Evolutionary conservation across 805 yeast species (phyloP), one percentile per base, ranked within the genome.

Genomic region (Lipomyces yamadae): DNA sequence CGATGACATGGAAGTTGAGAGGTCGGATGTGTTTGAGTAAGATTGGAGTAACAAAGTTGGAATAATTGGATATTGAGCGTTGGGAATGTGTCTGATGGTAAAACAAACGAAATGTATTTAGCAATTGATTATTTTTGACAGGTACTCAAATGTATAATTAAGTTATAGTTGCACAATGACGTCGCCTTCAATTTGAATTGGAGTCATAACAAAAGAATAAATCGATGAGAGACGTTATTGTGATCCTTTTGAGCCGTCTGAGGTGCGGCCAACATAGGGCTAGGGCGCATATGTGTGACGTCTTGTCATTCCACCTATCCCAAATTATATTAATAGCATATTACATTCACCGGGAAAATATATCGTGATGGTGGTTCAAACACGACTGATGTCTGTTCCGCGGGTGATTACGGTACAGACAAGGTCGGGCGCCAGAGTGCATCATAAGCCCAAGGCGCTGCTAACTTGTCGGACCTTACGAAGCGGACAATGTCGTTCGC

Each of bases 1-100:
- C 35, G 69, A 70, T 24, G 68, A 66, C 42, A 45, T 70, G 61
- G 73, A 70, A 52, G 63, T 69, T 37, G 72, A 70, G 60, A 59
- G 70, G 37, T 58, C 69, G 5, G 72, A 70, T 56, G 72, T 70
- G 60, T 70, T 70, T 62, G 72, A 72, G 29, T 70, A 62, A 24
- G 24, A 24, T 42, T 42, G 48, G 10, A 42, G 48, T 15, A 42
- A 42, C 48, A n/a, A 42, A 42, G 18, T 42, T 42, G 15, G 48
- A 42, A 42, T n/a, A 15, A 15, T 42, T 42, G 15, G 48, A 42
- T 15, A 15, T 15, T 4, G 24, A 42, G 24, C 7, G n/a, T n/a
- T 24, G 24, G 48, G 24, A 42, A 42, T 15, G 4, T 42, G 48
- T 42, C 15, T 42, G 18, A 8, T 42, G 48, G 48, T 6, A 42